A percentile compares a stretch with the other conserved stretches of the same genome.
Evolutionary conservation across 1,284 basidiomycete genomes (phyloP).

Genomic region (Trichosporon faecale): DNA sequence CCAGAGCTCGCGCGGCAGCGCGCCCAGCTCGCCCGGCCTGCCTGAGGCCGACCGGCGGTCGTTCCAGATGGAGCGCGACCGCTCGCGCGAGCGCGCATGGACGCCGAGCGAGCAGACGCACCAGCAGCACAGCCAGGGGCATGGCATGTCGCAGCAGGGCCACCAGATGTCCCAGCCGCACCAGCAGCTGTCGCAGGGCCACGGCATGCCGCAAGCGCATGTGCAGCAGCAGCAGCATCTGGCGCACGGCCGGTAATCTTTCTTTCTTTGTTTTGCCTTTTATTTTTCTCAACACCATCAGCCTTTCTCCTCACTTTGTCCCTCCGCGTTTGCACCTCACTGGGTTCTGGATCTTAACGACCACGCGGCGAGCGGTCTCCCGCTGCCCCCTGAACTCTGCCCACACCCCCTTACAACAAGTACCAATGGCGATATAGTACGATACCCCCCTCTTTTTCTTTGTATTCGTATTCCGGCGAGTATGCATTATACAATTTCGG

Average conservation of each 20-base stretch:
- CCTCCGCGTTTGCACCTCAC: too few relatives aligned
- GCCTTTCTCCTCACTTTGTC: not conserved
- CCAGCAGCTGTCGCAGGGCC: not conserved
- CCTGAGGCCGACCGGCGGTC: conserved; percentile 27
- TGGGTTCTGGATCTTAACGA: too few relatives aligned
- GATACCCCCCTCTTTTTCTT: too few relatives aligned
- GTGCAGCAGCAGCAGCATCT: too few relatives aligned
- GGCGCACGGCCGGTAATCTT: not conserved
- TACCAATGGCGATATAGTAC: too few relatives aligned
- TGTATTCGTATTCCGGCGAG: conserved; percentile 5
- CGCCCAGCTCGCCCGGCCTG: conserved; percentile 18
- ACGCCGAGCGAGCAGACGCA: conserved; percentile 28
- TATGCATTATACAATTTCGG: conserved; percentile 4
- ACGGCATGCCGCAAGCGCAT: too few relatives aligned
- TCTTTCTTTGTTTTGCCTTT: not conserved
- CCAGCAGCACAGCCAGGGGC: not conserved
- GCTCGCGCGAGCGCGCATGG: conserved; percentile 40
- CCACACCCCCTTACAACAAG: too few relatives aligned
- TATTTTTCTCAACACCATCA: not conserved
- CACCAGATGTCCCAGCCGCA: not conserved
- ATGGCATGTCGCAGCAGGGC: not conserved
- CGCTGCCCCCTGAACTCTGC: too few relatives aligned
- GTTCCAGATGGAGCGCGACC: conserved; percentile 42
- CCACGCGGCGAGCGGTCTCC: too few relatives aligned
- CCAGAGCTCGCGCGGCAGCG: conserved; percentile 45